Percentiles rank a stretch among this genome's conserved stretches.
These are phyloP conservation scores for Solanum tarijense DNA, from an alignment of 257 asterid species.

Conservation along the genomic window DNA sequence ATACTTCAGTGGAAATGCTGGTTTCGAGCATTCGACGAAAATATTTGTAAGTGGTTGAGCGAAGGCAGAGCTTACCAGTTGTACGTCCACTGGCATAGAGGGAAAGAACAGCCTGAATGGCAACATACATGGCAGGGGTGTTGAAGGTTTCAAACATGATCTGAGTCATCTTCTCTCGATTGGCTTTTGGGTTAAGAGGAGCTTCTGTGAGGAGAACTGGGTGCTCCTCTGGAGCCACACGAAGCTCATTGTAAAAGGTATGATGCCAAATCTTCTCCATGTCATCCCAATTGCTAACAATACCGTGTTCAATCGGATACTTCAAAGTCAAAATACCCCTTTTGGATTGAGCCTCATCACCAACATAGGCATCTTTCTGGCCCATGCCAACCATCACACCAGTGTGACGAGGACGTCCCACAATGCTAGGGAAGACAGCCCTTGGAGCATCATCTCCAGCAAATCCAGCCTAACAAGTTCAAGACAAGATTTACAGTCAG, in stretches of 20 bases:
- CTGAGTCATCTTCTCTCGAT: too few species aligned
- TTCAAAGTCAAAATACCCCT: conserved; percentile 59
- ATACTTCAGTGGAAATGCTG: background rate
- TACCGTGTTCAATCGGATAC: conserved; percentile 49
- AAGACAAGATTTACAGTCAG: background rate
- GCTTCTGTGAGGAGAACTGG: conserved; percentile 27
- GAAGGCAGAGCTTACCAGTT: too few species aligned
- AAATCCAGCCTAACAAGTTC: conserved; percentile 21
- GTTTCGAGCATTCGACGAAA: background rate
- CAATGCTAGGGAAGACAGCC: conserved; percentile 26
- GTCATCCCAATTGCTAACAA: conserved; percentile 51
- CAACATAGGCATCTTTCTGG: conserved; percentile 51
- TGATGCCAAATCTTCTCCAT: conserved; percentile 66
- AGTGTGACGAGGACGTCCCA: conserved; percentile 33
- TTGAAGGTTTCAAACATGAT: too few species aligned
- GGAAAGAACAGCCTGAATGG: too few species aligned
- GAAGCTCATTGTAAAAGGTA: conserved; percentile 52
- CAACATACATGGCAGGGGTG: too few species aligned
- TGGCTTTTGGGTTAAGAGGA: background rate
- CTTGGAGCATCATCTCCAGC: conserved; percentile 30
- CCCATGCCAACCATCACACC: conserved; percentile 43
- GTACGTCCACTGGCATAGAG: too few species aligned
- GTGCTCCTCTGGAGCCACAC: conserved; percentile 33
- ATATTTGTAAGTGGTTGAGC: too few species aligned
- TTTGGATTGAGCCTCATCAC: conserved; percentile 44